Evolutionary conservation across 2,329 filamentous ascomycete genomes (phyloP).

Genomic region (Colletotrichum lupini): DNA sequence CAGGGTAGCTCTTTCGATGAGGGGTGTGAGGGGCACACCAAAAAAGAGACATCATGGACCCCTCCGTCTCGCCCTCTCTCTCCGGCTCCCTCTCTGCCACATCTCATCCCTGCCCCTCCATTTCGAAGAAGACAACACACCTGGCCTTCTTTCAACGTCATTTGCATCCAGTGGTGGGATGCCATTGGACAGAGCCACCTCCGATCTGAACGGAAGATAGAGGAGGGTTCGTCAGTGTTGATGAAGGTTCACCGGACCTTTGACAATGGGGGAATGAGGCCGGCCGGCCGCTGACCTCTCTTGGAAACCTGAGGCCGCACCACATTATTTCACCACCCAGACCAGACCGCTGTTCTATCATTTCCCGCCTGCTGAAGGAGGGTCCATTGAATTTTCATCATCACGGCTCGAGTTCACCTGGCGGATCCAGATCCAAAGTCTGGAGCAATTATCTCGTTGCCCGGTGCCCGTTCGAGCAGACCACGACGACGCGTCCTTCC

Average conservation of each 20-base stretch:
- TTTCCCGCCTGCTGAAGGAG: slow-evolving; percentile 10
- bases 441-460: background rate
- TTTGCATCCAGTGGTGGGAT: background rate
- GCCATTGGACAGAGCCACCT: slow-evolving; percentile 7
- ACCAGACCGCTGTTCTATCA: slow-evolving; percentile 30
- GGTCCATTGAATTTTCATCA: background rate
- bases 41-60: slow-evolving; percentile 23
- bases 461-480: background rate
- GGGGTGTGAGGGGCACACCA: slow-evolving; percentile 27
- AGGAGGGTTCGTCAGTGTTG: slow-evolving; percentile 7
- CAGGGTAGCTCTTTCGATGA: slow-evolving; percentile 10
- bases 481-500: slow-evolving; percentile 5
- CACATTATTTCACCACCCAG: background rate
- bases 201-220: background rate
- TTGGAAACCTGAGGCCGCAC: slow-evolving; percentile 18
- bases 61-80: background rate
- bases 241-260: background rate
- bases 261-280: background rate
- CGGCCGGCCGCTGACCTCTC: background rate
- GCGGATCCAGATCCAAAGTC: slow-evolving; percentile 20
- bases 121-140: slow-evolving; percentile 15
- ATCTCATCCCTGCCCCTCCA: background rate
- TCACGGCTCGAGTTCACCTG: slow-evolving; percentile 17
- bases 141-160: slow-evolving; percentile 35
- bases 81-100: background rate